Evolutionary conservation across 2,329 filamentous ascomycete species (phyloP), one percentile per base, ranked within the genome.

Genomic region (Epichloe sibirici): DNA sequence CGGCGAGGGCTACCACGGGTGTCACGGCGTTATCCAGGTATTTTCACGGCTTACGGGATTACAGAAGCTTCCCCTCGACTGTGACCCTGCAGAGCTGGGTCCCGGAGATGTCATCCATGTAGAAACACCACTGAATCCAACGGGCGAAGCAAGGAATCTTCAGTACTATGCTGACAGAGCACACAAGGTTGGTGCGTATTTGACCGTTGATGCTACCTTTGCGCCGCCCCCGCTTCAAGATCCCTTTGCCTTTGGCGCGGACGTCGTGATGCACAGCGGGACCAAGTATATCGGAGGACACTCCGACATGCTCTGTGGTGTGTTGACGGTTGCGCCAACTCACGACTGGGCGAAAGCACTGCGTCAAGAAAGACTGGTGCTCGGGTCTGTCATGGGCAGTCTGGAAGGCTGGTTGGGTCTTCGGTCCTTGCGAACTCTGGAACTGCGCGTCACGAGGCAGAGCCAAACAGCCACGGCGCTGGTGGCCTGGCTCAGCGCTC

Each of bases 221-320:
- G 93, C 83, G 3, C 93, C 93, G 42, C 93, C 93, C 35, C 88
- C 88, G 31, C 73, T 98, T 54, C 85, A 89, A 65, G 87, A 96
- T 62, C 90, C 93, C 0, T 93, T 97, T 62, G 64, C 67, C 31
- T 85, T 79, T 66, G 91, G 89, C 46, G 89, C 86, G 31, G 91
- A 97, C 68, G 69, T 90, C 1, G 80, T 95, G 37, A 86, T 97
- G 88, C 93, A 98, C 70, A 86, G 80, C 49, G 93, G 90, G 3
- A 95, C 90, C 17, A 98, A 97, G 75, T 98, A 97, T 69, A 81
- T 98, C 59, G 93, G 93, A 21, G 93, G 93, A 0, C 93, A 98
- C 71, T 91, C 85, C 58, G 93, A 98, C 69, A 77, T 97, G 77
- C 79, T 97, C 5, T 94, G 88, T 64, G 93, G 93, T 23, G 85